phyloP scores from a whole-genome alignment of 2,329 filamentous ascomycete genomes.

The Colletotrichum scovillei region DNA sequence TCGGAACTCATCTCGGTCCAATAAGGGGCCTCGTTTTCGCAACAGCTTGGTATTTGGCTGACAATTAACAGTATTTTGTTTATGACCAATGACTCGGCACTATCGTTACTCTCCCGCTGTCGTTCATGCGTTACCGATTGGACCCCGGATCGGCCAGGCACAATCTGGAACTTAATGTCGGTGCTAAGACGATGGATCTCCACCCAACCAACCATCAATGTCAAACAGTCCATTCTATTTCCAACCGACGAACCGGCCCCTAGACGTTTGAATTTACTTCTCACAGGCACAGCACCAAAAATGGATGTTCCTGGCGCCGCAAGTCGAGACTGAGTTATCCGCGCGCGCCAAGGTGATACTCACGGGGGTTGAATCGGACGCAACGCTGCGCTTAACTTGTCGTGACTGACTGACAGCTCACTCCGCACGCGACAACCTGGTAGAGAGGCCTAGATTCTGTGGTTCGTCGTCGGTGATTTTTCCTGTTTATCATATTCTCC shows the following conservation, averaged over 20 bases:
- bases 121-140: conserved; percentile 23
- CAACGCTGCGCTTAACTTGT: neutral
- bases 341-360: conserved; percentile 10
- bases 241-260: neutral
- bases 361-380: neutral
- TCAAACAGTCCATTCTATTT: conserved; percentile 25
- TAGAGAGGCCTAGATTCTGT: neutral
- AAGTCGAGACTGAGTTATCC: neutral
- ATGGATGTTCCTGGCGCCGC: conserved; percentile 7
- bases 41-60: neutral
- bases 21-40: neutral
- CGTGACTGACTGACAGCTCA: neutral
- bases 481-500: neutral
- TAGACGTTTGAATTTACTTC: conserved; percentile 18
- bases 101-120: conserved; percentile 12
- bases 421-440: neutral
- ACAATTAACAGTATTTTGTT: neutral
- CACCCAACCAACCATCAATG: conserved; percentile 5
- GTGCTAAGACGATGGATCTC: conserved; percentile 9
- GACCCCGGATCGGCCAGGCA: conserved; percentile 7
- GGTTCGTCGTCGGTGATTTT: neutral
- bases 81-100: conserved; percentile 23
- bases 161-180: conserved; percentile 23
- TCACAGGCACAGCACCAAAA: conserved; percentile 21
- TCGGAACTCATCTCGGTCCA: neutral